Conservation (phyloP, 2,329 filamentous ascomycete genomes). For the Sarocladiaceae sp. region DNA sequence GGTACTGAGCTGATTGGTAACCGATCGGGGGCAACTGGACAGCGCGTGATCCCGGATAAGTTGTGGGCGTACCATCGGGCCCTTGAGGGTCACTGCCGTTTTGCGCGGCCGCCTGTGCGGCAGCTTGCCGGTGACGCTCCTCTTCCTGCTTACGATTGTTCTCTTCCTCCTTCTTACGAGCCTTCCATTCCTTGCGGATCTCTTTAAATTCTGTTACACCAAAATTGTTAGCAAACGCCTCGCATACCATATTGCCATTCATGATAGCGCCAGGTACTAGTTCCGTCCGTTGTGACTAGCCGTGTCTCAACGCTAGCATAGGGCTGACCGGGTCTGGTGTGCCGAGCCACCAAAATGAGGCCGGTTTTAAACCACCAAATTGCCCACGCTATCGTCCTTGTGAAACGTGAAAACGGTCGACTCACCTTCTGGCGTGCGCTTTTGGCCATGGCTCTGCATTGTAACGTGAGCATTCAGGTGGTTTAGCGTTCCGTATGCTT, state of each 20-base stretch:
- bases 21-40: slow-evolving; percentile 70
- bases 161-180: slow-evolving; percentile 98
- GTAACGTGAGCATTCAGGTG: slow-evolving; percentile 97
- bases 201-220: slow-evolving; percentile 82
- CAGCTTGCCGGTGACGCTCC: slow-evolving; percentile 58
- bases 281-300: background rate
- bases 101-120: slow-evolving; percentile 44
- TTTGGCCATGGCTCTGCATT: slow-evolving; percentile 94
- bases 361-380: background rate
- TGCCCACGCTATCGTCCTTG: background rate
- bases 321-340: background rate
- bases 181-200: slow-evolving; percentile 98
- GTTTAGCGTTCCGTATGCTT: slow-evolving; percentile 95
- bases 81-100: slow-evolving; percentile 44
- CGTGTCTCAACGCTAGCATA: slow-evolving; percentile 8
- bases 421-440: slow-evolving; percentile 95
- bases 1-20: slow-evolving; percentile 63
- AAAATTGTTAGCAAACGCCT: background rate
- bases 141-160: slow-evolving; percentile 83
- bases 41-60: slow-evolving; percentile 49
- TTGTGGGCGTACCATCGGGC: slow-evolving; percentile 36
- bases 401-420: background rate
- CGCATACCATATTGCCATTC: background rate
- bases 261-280: slow-evolving; percentile 5
- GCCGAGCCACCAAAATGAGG: slow-evolving; percentile 2